Percentiles rank a stretch among this genome's conserved stretches.
phyloP scores from a whole-genome alignment of 768 basidiomycete genomes.

The Boletus rubescentipes region DNA sequence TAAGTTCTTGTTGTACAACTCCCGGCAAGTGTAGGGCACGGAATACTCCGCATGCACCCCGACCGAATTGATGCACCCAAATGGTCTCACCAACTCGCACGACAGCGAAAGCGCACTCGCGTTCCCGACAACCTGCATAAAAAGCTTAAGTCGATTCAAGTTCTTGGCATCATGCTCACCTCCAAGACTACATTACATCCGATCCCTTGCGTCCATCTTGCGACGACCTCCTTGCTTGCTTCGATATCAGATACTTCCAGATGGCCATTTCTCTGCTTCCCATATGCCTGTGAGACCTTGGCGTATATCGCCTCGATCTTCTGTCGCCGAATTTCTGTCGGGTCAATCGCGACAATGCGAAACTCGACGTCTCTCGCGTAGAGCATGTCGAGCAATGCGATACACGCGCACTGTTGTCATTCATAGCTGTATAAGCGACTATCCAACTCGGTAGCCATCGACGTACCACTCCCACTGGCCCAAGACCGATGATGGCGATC shows the following conservation, averaged over 20 bases:
- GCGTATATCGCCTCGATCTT: slow-evolving; percentile 61
- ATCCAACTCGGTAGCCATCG: background rate
- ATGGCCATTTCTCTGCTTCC: slow-evolving; percentile 31
- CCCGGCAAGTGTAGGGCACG: slow-evolving; percentile 53
- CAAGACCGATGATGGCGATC: slow-evolving; percentile 70
- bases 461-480: slow-evolving; percentile 71
- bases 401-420: slow-evolving; percentile 49
- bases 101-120: slow-evolving; percentile 60
- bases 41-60: slow-evolving; percentile 61
- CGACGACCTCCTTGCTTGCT: slow-evolving; percentile 48
- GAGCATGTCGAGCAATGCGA: slow-evolving; percentile 64
- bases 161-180: slow-evolving; percentile 35
- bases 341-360: slow-evolving; percentile 65
- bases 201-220: slow-evolving; percentile 52
- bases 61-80: slow-evolving; percentile 73
- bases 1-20: slow-evolving; percentile 75
- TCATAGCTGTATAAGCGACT: background rate
- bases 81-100: slow-evolving; percentile 70
- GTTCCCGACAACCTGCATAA: slow-evolving; percentile 64
- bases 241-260: slow-evolving; percentile 53
- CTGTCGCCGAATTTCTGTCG: slow-evolving; percentile 51
- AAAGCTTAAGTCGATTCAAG: background rate
- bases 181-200: slow-evolving; percentile 70
- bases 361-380: slow-evolving; percentile 44
- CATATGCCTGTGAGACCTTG: slow-evolving; percentile 45